Conservation (phyloP, 106 monocot genomes). For the Platanthera guangdongensis region DNA sequence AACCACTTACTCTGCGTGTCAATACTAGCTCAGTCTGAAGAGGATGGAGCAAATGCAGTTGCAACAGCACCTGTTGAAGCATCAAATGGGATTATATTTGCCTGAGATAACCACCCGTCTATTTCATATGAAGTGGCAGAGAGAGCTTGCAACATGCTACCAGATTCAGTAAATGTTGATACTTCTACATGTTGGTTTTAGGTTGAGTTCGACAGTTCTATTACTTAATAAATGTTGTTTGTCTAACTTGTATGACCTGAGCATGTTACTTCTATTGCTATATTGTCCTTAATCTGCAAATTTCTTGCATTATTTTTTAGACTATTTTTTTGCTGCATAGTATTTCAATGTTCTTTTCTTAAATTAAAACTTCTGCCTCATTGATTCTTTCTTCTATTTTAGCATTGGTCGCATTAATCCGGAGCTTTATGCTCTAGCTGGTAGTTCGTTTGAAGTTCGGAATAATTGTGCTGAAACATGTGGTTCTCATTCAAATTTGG, state of each 20-base stretch:
- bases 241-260: neutral
- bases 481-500: constrained; percentile 33
- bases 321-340: neutral
- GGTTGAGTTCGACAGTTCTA: neutral
- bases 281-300: neutral
- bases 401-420: constrained; percentile 91
- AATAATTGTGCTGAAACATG: constrained; percentile 6
- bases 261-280: neutral
- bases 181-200: neutral
- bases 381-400: constrained; percentile 11
- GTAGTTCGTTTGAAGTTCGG: constrained; percentile 53
- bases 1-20: too few relatives aligned
- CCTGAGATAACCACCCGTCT: too few relatives aligned
- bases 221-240: neutral
- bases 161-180: too few relatives aligned
- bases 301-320: neutral
- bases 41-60: too few relatives aligned
- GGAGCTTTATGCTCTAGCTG: constrained; percentile 86
- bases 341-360: neutral
- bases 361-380: neutral
- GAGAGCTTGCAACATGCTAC: too few relatives aligned
- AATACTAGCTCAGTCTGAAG: too few relatives aligned
- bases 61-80: too few relatives aligned
- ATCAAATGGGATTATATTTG: too few relatives aligned
- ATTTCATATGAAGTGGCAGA: too few relatives aligned